Evolutionary conservation across 108 stramenopile species (phyloP), one percentile per base, ranked within the genome.

Genomic region (Cyclotella baltica): DNA sequence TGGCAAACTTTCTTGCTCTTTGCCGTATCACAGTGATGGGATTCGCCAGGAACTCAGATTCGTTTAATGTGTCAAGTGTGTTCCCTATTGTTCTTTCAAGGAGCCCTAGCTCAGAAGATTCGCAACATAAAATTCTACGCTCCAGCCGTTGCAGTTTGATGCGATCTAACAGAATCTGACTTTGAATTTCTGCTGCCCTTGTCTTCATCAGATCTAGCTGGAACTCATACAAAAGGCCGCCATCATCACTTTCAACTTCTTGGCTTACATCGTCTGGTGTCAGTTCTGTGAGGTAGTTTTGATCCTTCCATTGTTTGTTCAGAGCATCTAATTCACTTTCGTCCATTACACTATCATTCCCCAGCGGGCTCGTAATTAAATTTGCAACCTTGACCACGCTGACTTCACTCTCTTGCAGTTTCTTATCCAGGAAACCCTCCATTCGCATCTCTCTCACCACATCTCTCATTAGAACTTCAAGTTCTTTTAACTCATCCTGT

Each of bases 61-160:
- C 77, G 40, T 76, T 80, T 22, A 72, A 48, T n/a, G 70, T 35
- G 22, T 74, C 61, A 23, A 81, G 70, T 25, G 73, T 65, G 48
- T 81, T 81, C 20, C 80, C 80, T 34, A 81, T 73, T 16, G 61
- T 61, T 53, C 59, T 80, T 56, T 80, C 74, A 19, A 84, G 50
- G 10, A 76, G 18, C 10, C 78, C 79, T 3, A 73, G 67, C 34
- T 80, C 76, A 62, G 72, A n/a, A 23, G 62, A 58, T 50, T 83
- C 81, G 18, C 48, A 76, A 81, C 89, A 90, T 10, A 73, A 15
- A 38, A 90, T 90, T 43, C 75, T 59, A 16, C 87, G 75, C 68
- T 90, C 89, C 9, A 90, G 47, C 20, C 74, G 58, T 73, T 87
- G 87, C 48, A 90, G 67, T 83, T 88, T 81, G 25, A 87, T 57